Percentiles rank a stretch among this genome's conserved stretches.
phyloP scores from a whole-genome alignment of 306 rosid species.

The Acmispon strigosus region DNA sequence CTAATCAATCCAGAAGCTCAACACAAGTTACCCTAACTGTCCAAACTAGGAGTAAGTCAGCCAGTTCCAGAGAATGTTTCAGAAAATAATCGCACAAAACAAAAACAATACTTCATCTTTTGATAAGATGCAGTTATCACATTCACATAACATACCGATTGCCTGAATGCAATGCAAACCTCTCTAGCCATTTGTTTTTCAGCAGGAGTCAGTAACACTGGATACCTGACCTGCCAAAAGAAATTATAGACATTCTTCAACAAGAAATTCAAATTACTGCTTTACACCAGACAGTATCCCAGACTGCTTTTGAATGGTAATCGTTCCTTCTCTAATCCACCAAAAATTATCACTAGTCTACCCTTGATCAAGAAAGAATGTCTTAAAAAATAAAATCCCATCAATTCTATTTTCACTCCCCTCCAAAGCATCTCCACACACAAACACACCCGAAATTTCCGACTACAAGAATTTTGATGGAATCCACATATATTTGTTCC shows the following conservation, averaged over 20 bases:
- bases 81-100: background rate
- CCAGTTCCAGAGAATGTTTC: constrained; percentile 6
- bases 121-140: constrained; percentile 1
- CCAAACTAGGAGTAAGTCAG: constrained; percentile 1
- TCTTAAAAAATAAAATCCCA: too few relatives aligned
- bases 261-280: constrained; percentile 5
- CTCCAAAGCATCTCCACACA: too few relatives aligned
- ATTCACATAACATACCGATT: constrained; percentile 60
- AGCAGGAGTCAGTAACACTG: constrained; percentile 81
- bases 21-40: background rate
- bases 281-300: background rate
- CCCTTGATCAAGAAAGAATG: too few relatives aligned
- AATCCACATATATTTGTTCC: too few relatives aligned
- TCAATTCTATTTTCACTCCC: too few relatives aligned
- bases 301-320: background rate
- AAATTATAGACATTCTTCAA: constrained; percentile 24
- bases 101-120: background rate
- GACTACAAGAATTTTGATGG: too few relatives aligned
- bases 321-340: background rate
- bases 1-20: background rate
- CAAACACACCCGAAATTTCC: too few relatives aligned
- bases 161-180: constrained; percentile 88
- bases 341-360: background rate
- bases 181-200: constrained; percentile 98
- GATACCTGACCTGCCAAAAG: constrained; percentile 81